Conservation (phyloP, 106 monocot genomes). For the Phalaenopsis equestris region DNA sequence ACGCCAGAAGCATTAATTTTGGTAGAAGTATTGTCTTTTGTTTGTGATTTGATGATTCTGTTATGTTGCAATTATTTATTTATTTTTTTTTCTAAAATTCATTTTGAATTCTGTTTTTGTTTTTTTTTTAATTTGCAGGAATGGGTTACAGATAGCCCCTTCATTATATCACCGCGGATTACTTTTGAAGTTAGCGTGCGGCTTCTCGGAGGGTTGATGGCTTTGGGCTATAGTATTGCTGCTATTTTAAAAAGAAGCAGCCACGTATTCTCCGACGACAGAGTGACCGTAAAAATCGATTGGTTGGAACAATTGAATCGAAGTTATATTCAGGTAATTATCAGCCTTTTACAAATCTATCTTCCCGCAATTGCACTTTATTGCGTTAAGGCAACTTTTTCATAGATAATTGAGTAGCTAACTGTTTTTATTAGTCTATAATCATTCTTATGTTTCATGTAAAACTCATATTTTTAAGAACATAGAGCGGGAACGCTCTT, state of each 20-base stretch:
- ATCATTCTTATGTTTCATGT: not conserved
- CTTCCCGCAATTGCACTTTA: not conserved
- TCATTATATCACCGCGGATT: slow-evolving; percentile 96
- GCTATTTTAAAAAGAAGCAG: slow-evolving; percentile 89
- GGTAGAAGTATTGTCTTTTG: not conserved
- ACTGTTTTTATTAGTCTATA: not conserved
- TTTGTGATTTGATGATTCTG: not conserved
- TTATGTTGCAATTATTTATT: not conserved
- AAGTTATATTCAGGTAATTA: slow-evolving; percentile 72
- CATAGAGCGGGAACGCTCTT: not conserved
- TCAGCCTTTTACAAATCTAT: not conserved
- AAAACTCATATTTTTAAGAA: not conserved
- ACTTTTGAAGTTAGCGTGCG: slow-evolving; percentile 98
- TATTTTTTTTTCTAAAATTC: not conserved
- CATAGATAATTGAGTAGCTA: not conserved
- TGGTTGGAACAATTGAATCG: slow-evolving; percentile 90
- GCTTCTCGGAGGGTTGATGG: slow-evolving; percentile 98
- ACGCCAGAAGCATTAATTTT: not conserved
- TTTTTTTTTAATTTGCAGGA: slow-evolving; percentile 42
- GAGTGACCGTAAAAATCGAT: slow-evolving; percentile 82
- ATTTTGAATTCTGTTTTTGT: not conserved
- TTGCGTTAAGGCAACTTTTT: not conserved
- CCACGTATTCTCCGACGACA: slow-evolving; percentile 79
- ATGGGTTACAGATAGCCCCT: slow-evolving; percentile 93
- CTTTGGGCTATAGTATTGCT: slow-evolving; percentile 92